Base-by-base conservation (phyloP, 2,329 filamentous ascomycete species). In the Arthrobotrys entomopaga region DNA sequence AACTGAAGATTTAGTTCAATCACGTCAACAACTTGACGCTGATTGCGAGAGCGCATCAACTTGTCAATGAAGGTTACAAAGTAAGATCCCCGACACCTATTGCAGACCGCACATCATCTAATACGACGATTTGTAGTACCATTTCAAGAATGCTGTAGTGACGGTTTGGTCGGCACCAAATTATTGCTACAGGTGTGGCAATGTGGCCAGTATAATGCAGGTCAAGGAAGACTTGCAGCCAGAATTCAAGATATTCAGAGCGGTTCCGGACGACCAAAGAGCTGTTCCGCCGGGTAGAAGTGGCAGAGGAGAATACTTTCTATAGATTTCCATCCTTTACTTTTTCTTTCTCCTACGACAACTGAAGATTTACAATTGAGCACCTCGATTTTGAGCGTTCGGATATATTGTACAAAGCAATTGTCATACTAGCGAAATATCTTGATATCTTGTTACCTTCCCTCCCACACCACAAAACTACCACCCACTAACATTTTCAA, bases 81-180 rank as follows among this genome's bases (percentile, higher is more conserved):
- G 85, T 85, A 81, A 70, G 79, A 71, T 34, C 34, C 59, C 20
- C 16, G 26, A 20, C n/a, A 49, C 7, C 7, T 53, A 46, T 11
- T 38, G 40, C 6, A 29, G 5, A 10, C 10, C 6, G 11, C 20
- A 15, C 42, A 15, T 46, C 15, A 4, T 24, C 48, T 54, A 66
- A 56, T 40, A 29, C 54, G 65, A 26, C 24, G 26, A 34, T 34
- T 5, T 59, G 38, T 66, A 92, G 87, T 98, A 96, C 81, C 94
- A 98, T 81, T 98, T 98, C 83, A 87, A 90, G 63, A 91, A 97
- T 81, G 96, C 96, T 11, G 93, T 97, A 48, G 93, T 97, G 16
- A 91, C 89, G 0, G 89, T 91, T 22, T 91, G 89, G 86, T 83
- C 82, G 22, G 83, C 83, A 20, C 83, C 83, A 15, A 84, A 84